These are phyloP conservation scores for Vitis labrusca DNA, from an alignment of 164 flowering plant genomes.

Conservation along the genomic window DNA sequence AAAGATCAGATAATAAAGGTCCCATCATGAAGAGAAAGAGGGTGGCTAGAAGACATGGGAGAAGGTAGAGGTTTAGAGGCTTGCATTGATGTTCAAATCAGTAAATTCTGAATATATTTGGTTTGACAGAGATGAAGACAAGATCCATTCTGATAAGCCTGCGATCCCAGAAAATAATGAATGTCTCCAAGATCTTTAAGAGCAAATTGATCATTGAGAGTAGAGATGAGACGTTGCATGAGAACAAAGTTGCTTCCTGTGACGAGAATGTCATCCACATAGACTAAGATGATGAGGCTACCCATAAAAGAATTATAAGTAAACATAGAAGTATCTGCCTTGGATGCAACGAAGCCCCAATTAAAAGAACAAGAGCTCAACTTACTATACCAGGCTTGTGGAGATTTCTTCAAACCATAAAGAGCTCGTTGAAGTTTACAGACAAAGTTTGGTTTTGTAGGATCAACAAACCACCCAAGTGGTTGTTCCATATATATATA, in stretches of 20 bases:
- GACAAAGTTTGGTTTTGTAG: too few relatives aligned
- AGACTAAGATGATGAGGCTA: not conserved
- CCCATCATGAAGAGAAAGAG: not conserved
- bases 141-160: not conserved
- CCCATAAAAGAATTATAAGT: not conserved
- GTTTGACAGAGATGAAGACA: not conserved
- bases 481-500: too few relatives aligned
- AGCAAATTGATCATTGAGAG: not conserved
- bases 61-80: not conserved
- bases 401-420: slow-evolving; percentile 4
- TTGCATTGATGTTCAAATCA: not conserved
- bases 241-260: not conserved
- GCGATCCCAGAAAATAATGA: slow-evolving; percentile 1
- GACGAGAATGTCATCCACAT: not conserved
- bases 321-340: not conserved
- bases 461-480: too few relatives aligned
- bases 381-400: not conserved
- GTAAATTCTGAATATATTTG: not conserved
- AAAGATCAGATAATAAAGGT: not conserved
- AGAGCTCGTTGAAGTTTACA: too few relatives aligned
- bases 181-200: slow-evolving; percentile 6
- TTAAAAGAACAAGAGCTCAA: not conserved
- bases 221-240: too few relatives aligned
- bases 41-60: not conserved
- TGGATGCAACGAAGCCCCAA: not conserved